These are phyloP conservation scores for Firmiana major DNA, from an alignment of 345 rosid species.

Conservation along the genomic window DNA sequence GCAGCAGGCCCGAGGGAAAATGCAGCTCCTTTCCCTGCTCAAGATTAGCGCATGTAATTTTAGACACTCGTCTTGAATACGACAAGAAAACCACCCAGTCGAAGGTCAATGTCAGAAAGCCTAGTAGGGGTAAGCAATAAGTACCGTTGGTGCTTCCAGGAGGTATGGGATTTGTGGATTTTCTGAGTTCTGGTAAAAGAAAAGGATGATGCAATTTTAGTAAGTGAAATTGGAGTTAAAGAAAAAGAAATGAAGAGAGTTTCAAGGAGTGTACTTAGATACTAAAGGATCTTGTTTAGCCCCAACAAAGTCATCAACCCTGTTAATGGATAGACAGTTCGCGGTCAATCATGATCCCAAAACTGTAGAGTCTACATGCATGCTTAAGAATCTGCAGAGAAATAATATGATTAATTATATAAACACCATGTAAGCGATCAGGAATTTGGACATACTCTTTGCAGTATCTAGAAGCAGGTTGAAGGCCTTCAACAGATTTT, in stretches of 20 bases:
- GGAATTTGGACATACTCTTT: slow-evolving; percentile 56
- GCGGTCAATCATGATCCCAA: neutral
- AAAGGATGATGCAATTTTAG: neutral
- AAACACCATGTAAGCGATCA: neutral
- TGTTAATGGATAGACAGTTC: slow-evolving; percentile 14
- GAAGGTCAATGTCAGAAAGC: neutral
- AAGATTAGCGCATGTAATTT: neutral
- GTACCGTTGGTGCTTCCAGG: slow-evolving; percentile 36
- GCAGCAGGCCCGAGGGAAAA: neutral
- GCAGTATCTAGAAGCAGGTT: slow-evolving; percentile 74
- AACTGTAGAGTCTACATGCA: neutral
- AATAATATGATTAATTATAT: neutral
- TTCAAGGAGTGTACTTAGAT: slow-evolving; percentile 14
- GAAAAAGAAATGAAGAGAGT: neutral
- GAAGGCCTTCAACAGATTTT: slow-evolving; percentile 51
- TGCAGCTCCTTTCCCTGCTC: neutral
- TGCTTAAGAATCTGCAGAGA: neutral
- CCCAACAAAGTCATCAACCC: slow-evolving; percentile 39
- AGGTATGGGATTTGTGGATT: slow-evolving; percentile 10
- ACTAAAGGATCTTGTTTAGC: slow-evolving; percentile 41
- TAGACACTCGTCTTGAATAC: neutral
- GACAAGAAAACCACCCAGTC: neutral
- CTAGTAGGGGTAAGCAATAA: neutral
- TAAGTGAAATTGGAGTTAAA: neutral
- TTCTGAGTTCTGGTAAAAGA: slow-evolving; percentile 28